Conservation (phyloP, 441 rosid genomes). For the Kokia cookei region DNA sequence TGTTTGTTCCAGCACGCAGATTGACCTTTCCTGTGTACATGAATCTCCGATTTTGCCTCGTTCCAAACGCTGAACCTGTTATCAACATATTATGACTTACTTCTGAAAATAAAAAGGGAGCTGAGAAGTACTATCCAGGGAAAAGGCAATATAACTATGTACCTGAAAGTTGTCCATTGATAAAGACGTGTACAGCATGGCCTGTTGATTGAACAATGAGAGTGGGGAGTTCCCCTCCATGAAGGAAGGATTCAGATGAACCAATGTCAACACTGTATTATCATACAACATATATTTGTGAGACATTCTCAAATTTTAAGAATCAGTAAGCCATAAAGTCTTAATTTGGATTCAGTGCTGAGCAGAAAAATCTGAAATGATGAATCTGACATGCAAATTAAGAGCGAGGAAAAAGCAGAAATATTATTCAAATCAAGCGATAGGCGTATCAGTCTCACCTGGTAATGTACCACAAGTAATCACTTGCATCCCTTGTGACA, state of each 20-base stretch:
- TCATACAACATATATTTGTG: neutral
- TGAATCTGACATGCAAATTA: neutral
- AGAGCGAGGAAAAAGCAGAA: neutral
- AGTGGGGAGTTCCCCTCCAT: conserved; percentile 81
- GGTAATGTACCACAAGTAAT: conserved; percentile 94
- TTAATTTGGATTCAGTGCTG: neutral
- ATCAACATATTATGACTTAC: conserved; percentile 8
- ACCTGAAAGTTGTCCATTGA: conserved; percentile 92
- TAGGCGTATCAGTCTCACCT: conserved; percentile 43
- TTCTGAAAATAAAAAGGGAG: neutral
- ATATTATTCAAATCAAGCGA: neutral
- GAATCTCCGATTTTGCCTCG: conserved; percentile 69
- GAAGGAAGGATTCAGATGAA: conserved; percentile 75
- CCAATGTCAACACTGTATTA: conserved; percentile 66
- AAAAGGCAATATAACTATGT: conserved; percentile 5
- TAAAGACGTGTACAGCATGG: conserved; percentile 87
- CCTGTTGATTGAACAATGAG: conserved; percentile 82
- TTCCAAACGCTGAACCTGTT: conserved; percentile 84
- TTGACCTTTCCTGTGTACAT: conserved; percentile 72
- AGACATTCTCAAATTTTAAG: conserved; percentile 5
- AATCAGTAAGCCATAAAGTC: neutral
- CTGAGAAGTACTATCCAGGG: neutral
- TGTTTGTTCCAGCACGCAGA: conserved; percentile 75
- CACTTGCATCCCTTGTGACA: conserved; percentile 89
- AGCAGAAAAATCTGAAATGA: too few species aligned